phyloP scores from a whole-genome alignment of 441 rosid species.

The Brassica hybrid region DNA sequence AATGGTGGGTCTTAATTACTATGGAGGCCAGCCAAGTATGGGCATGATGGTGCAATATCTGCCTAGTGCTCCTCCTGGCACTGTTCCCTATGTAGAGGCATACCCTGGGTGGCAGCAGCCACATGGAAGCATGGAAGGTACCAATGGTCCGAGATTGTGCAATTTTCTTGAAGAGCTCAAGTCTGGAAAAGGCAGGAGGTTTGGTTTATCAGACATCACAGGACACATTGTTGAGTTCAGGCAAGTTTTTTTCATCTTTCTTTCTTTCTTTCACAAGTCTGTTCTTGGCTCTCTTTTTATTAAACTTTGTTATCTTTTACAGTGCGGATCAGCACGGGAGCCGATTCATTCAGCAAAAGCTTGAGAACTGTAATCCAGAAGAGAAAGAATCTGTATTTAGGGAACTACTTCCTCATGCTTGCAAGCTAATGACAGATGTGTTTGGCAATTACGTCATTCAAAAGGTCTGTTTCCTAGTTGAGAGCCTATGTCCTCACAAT shows the following conservation, averaged over 20 bases:
- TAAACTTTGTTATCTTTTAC: conserved; percentile 37
- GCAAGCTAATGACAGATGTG: conserved; percentile 74
- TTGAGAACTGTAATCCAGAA: conserved; percentile 61
- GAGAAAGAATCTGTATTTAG: conserved; percentile 66
- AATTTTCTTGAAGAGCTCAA: conserved; percentile 76
- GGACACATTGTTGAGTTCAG: conserved; percentile 81
- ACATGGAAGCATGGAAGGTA: conserved; percentile 48
- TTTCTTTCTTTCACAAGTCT: background rate
- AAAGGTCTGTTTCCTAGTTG: conserved; percentile 51
- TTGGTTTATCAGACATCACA: conserved; percentile 69
- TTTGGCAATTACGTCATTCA: conserved; percentile 84
- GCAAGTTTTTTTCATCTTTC: conserved; percentile 42
- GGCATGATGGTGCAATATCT: conserved; percentile 48
- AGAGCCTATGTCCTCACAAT: background rate
- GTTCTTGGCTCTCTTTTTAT: conserved; percentile 14
- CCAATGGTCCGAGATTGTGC: conserved; percentile 50
- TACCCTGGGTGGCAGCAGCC: conserved; percentile 59
- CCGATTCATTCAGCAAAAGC: conserved; percentile 80
- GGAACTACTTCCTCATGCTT: conserved; percentile 71
- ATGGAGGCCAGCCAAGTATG: conserved; percentile 47
- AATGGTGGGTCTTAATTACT: conserved; percentile 43
- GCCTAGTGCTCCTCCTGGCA: conserved; percentile 49
- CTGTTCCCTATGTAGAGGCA: conserved; percentile 43
- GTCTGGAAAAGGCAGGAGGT: conserved; percentile 66
- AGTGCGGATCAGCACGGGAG: conserved; percentile 87